These are phyloP conservation scores for Lathyrus aphaca DNA, from an alignment of 306 rosid genomes.

Conservation along the genomic window DNA sequence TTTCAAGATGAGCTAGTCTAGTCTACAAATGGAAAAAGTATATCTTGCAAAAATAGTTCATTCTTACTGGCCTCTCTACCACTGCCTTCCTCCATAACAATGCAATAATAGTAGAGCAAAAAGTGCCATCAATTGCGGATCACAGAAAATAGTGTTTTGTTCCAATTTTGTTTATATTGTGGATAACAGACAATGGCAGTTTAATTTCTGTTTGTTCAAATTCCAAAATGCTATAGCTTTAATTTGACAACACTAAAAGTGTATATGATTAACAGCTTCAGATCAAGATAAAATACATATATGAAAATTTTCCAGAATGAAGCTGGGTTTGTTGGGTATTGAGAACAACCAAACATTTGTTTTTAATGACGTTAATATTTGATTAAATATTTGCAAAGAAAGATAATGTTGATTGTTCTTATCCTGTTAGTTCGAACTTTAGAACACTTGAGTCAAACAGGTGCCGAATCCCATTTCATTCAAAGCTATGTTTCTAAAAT, in stretches of 20 bases:
- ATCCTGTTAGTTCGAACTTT: constrained; percentile 1
- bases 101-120: neutral
- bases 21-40: neutral
- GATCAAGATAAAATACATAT: constrained; percentile 1
- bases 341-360: neutral
- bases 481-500: constrained; percentile 17
- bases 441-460: constrained; percentile 1
- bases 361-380: neutral
- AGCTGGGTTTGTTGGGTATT: neutral
- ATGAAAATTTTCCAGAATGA: neutral
- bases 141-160: neutral
- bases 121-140: neutral
- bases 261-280: constrained; percentile 8
- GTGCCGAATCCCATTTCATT: neutral
- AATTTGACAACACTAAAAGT: neutral
- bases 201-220: neutral
- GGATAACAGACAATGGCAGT: neutral
- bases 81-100: constrained; percentile 1
- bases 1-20: constrained; percentile 6
- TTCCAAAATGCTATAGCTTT: neutral
- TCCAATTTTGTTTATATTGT: neutral
- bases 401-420: neutral
- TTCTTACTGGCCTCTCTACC: constrained; percentile 5
- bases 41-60: neutral
- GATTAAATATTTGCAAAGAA: neutral